A percentile compares a stretch with the other conserved stretches of the same genome.
Conservation (phyloP, 805 yeast species). For the Cyberlindnera suaveolens region DNA sequence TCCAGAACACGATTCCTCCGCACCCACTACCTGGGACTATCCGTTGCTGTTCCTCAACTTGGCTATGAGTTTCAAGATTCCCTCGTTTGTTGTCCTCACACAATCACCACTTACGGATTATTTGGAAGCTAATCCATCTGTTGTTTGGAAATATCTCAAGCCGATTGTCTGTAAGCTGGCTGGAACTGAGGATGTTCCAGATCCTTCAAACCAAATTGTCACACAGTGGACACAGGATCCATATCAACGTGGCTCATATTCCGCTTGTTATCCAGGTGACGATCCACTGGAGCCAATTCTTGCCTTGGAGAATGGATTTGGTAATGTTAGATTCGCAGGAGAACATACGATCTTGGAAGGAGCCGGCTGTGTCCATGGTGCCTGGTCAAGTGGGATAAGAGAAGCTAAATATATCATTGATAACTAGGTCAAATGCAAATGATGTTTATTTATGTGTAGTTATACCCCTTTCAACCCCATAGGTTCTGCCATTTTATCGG, state of each 20-base stretch:
- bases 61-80: slow-evolving; percentile 39
- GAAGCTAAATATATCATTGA: slow-evolving; percentile 37
- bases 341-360: slow-evolving; percentile 86
- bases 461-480: slow-evolving; percentile 32
- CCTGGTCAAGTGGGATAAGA: slow-evolving; percentile 69
- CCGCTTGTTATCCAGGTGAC: slow-evolving; percentile 63
- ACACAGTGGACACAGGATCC: slow-evolving; percentile 81
- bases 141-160: slow-evolving; percentile 51
- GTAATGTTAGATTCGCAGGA: slow-evolving; percentile 75
- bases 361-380: slow-evolving; percentile 90
- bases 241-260: slow-evolving; percentile 74
- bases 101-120: slow-evolving; percentile 70
- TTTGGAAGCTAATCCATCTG: slow-evolving; percentile 40
- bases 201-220: slow-evolving; percentile 37
- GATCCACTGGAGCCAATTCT: slow-evolving; percentile 59
- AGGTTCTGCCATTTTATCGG: slow-evolving; percentile 72
- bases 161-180: slow-evolving; percentile 31
- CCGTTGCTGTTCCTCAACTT: slow-evolving; percentile 61
- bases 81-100: slow-evolving; percentile 58
- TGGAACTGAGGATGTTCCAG: slow-evolving; percentile 23
- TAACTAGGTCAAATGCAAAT: not conserved
- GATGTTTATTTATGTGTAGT: not conserved
- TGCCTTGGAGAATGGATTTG: slow-evolving; percentile 56
- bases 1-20: not conserved
- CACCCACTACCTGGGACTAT: slow-evolving; percentile 44